These are phyloP conservation scores for Piper longum DNA, from an alignment of 164 flowering plant species.

Conservation along the genomic window DNA sequence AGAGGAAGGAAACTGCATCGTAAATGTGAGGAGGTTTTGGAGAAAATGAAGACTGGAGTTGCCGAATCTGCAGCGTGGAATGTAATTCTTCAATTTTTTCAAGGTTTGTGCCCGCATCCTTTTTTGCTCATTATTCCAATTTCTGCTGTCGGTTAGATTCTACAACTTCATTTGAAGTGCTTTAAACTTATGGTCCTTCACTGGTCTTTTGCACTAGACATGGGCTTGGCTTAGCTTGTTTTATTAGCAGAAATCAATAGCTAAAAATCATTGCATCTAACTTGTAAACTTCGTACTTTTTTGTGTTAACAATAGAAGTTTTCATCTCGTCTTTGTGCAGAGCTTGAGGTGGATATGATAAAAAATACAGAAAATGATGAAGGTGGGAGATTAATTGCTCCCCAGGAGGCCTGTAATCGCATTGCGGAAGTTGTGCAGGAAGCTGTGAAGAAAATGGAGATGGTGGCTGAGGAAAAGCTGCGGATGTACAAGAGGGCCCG, in stretches of 20 bases:
- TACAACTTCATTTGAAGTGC: too few relatives aligned
- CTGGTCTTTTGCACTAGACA: too few relatives aligned
- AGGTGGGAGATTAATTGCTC: constrained; percentile 61
- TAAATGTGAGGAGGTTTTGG: constrained; percentile 87
- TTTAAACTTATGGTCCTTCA: too few relatives aligned
- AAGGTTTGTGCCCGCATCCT: constrained; percentile 38
- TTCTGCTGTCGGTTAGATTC: too few relatives aligned
- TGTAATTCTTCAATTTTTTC: constrained; percentile 59
- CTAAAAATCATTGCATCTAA: background rate
- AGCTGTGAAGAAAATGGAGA: constrained; percentile 88
- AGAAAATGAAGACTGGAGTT: constrained; percentile 63
- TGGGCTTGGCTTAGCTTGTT: too few relatives aligned
- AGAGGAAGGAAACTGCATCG: constrained; percentile 75
- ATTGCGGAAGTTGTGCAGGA: constrained; percentile 94
- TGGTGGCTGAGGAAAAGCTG: constrained; percentile 90
- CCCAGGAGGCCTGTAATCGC: constrained; percentile 83
- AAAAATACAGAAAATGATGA: constrained; percentile 61
- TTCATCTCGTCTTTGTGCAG: constrained; percentile 19
- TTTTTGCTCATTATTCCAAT: too few relatives aligned
- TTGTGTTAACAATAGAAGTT: background rate
- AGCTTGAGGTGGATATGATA: constrained; percentile 60
- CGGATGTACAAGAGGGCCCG: constrained; percentile 79
- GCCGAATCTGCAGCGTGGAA: constrained; percentile 56
- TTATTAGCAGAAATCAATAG: background rate
- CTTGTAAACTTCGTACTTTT: background rate